Evolutionary conservation across 1,284 basidiomycete species (phyloP).

Genomic region (Ustilago loliicola): DNA sequence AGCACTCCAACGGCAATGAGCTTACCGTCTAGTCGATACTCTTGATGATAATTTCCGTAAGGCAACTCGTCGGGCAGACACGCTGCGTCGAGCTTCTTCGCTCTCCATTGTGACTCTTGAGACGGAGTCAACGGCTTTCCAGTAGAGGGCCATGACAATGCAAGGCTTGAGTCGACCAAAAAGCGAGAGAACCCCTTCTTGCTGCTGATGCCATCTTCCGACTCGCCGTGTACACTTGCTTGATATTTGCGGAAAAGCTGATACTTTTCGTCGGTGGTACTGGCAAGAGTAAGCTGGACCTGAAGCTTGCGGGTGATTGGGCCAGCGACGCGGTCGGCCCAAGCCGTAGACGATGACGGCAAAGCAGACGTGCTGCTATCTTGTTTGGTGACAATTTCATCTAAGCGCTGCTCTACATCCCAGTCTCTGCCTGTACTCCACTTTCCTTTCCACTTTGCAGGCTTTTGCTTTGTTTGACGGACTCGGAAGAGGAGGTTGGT

Average conservation of each 20-base stretch:
- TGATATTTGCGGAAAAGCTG: slow-evolving; percentile 65
- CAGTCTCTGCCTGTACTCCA: slow-evolving; percentile 46
- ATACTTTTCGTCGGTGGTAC: slow-evolving; percentile 62
- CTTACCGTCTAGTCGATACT: slow-evolving; percentile 75
- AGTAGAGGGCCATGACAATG: slow-evolving; percentile 30
- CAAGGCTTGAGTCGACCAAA: slow-evolving; percentile 51
- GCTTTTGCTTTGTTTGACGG: slow-evolving; percentile 28
- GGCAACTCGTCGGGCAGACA: slow-evolving; percentile 25
- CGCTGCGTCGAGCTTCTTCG: slow-evolving; percentile 9
- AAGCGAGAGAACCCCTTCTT: slow-evolving; percentile 60
- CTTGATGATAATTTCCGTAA: slow-evolving; percentile 66
- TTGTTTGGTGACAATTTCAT: slow-evolving; percentile 17
- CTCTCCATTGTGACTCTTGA: slow-evolving; percentile 25
- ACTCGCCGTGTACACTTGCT: slow-evolving; percentile 56
- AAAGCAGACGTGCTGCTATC: background rate
- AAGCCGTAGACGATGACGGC: slow-evolving; percentile 9
- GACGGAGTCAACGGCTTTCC: slow-evolving; percentile 18
- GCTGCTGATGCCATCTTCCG: slow-evolving; percentile 50
- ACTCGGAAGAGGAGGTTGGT: slow-evolving; percentile 53
- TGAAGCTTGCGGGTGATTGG: slow-evolving; percentile 36
- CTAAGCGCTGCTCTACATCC: slow-evolving; percentile 40
- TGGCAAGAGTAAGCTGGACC: slow-evolving; percentile 34
- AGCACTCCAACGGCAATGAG: slow-evolving; percentile 89
- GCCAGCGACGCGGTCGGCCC: slow-evolving; percentile 43
- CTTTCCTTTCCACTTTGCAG: slow-evolving; percentile 58